Base-by-base conservation (phyloP, 768 basidiomycete genomes). In the Amanita brunnescens region DNA sequence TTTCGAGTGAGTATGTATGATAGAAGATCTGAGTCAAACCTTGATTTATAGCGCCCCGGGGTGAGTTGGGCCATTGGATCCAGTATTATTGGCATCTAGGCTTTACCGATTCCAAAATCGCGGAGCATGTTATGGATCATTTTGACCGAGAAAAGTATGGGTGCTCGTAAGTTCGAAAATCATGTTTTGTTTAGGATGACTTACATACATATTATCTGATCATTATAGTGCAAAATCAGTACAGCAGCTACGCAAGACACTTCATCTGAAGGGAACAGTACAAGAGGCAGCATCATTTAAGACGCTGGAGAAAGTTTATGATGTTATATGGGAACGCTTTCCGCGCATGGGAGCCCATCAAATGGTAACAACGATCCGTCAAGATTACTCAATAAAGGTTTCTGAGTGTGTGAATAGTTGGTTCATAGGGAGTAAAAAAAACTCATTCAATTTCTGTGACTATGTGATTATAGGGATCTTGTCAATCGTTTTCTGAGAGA, bases 301-400 rank as follows among this genome's bases (percentile, higher is more conserved):
- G 6, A 21, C 39, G 18, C 39, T 40, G 4, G 1, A 1, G 6
- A 9, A 40, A 2, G 10, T 40, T 6, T 40, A 21, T 9, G 10
- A 40, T 1, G 18, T 40, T 21, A 4, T 40, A 21, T 18, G 20
- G 10, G 6, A 12, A 6, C 20, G 39, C 6, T 40, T 40, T 49
- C 59, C 58, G 32, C 55, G 33, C 1, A 57, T 59, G 56, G 60
- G 60, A 51, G 56, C 60, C 4, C 45, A 51, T 12, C n/a, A 16
- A 26, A 56, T 59, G 58, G 58, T 61, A 5, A 41, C 52, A 1
- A 14, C 43, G 1, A 24, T 61, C 3, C 34, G 42, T 0, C 55
- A 54, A 24, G 54, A 61, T 12, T 52, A 61, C 23, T 16, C 23
- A 24, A 51, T 61, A 4, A 56, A 56, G 7, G 58, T 61, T 23